Base-by-base conservation (phyloP, 176 grass and related monocot genomes). In the Musa troglodytarum region DNA sequence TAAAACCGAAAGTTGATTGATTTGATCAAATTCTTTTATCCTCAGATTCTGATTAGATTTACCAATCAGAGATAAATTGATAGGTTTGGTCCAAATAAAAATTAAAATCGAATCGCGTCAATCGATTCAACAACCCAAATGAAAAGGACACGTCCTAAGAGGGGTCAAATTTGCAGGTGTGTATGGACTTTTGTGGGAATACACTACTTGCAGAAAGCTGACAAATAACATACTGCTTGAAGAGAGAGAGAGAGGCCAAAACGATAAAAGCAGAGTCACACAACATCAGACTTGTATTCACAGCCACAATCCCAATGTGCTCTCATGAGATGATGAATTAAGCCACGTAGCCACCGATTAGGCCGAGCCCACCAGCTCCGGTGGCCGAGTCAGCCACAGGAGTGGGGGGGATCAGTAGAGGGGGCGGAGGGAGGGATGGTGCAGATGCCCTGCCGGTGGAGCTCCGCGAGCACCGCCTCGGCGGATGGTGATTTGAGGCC, bases 401-500 rank as follows among this genome's bases (percentile, higher is more conserved):
- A 6, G 14, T 8, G 1, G 49, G 1, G 1, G 49, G 1, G 9
- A 25, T 8, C 52, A 1, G 56, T 19, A 13, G 26, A 14, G 78
- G 49, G 22, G 78, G 54, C 17, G 74, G 54, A 16, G n/a, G 67
- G 49, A 15, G 85, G 85, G 63, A 79, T 63, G 17, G 63, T 66
- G 65, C 53, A 25, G 76, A 80, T 76, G 50, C 85, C 85, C 14
- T 65, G 63, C 23, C 80, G 85, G 64, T 73, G 85, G 22, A 87
- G 76, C 80, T 87, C 85, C 15, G 80, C 73, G 24, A 87, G 56
- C 63, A 87, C 80, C 21, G 49, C 65, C 3, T 82, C 85, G 23
- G 80, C 67, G 49, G 85, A 87, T 0, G 85, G 85, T 25, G 80
- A 72, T 52, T 77, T 87, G 50, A 87, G 80, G 0, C 80, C 85